Evolutionary conservation across 331 rosid species (phyloP).

Genomic region (Quercus tomentella): DNA sequence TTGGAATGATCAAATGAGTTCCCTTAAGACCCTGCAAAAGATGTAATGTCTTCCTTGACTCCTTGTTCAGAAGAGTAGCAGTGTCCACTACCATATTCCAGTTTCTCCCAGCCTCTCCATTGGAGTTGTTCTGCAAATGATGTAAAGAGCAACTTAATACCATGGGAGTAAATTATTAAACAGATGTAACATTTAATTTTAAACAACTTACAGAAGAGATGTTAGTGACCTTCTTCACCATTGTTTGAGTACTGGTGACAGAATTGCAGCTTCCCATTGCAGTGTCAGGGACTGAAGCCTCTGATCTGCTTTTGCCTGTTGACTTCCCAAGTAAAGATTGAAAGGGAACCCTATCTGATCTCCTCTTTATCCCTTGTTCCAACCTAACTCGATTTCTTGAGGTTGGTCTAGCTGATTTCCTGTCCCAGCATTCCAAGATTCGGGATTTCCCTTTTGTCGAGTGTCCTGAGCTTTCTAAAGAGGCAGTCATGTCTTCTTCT

Average conservation of each 20-base stretch:
- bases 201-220: conserved; percentile 36
- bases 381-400: conserved; percentile 25
- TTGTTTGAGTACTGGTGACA: conserved; percentile 22
- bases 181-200: conserved; percentile 11
- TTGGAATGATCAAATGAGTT: conserved; percentile 70
- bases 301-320: conserved; percentile 27
- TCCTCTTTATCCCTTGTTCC: conserved; percentile 32
- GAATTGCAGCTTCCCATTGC: conserved; percentile 29
- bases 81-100: conserved; percentile 80
- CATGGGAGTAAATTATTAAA: conserved; percentile 12
- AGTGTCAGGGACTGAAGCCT: conserved; percentile 23
- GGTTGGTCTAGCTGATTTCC: conserved; percentile 24
- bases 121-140: conserved; percentile 34
- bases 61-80: conserved; percentile 70
- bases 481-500: conserved; percentile 25
- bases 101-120: conserved; percentile 35
- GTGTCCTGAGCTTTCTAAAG: too few relatives aligned
- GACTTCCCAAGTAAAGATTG: conserved; percentile 36
- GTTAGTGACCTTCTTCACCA: conserved; percentile 13
- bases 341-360: conserved; percentile 48
- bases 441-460: too few relatives aligned
- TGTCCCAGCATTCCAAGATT: too few relatives aligned
- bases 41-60: conserved; percentile 74
- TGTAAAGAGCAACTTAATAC: conserved; percentile 8
- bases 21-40: conserved; percentile 80